These are phyloP conservation scores for Helianthus tuberosus DNA, from an alignment of 129 eudicot species.

Conservation along the genomic window DNA sequence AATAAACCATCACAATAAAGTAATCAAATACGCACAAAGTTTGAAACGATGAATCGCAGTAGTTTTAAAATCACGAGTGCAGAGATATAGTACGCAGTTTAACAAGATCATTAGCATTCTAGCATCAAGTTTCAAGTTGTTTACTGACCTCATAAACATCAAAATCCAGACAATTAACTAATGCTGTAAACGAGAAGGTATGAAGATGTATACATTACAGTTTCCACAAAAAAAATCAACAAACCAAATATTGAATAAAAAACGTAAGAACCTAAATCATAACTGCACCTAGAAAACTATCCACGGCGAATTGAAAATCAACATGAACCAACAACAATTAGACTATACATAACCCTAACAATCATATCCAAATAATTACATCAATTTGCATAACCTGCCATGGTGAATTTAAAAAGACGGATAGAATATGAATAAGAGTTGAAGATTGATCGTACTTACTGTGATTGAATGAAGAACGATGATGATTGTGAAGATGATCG, in stretches of 20 bases:
- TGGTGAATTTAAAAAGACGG: too few species aligned
- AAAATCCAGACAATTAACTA: background rate
- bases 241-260: background rate
- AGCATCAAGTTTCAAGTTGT: background rate
- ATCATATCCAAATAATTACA: too few species aligned
- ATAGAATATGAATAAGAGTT: too few species aligned
- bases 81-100: constrained; percentile 9
- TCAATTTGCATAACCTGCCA: too few species aligned
- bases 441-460: too few species aligned
- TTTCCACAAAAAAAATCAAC: background rate
- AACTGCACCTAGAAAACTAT: background rate
- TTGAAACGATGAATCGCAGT: constrained; percentile 23
- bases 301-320: background rate
- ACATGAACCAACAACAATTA: background rate
- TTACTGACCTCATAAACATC: background rate
- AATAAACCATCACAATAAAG: background rate
- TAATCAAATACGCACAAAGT: too few species aligned
- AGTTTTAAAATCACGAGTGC: background rate
- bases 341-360: too few species aligned
- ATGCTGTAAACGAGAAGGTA: background rate
- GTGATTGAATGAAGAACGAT: too few species aligned
- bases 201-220: background rate
- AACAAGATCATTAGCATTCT: background rate
- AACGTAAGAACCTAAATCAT: background rate
- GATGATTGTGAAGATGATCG: too few species aligned